Evolutionary conservation across 305 asterid genomes (phyloP), one percentile per base, ranked within the genome.

Genomic region (Fraxinus baroniana): DNA sequence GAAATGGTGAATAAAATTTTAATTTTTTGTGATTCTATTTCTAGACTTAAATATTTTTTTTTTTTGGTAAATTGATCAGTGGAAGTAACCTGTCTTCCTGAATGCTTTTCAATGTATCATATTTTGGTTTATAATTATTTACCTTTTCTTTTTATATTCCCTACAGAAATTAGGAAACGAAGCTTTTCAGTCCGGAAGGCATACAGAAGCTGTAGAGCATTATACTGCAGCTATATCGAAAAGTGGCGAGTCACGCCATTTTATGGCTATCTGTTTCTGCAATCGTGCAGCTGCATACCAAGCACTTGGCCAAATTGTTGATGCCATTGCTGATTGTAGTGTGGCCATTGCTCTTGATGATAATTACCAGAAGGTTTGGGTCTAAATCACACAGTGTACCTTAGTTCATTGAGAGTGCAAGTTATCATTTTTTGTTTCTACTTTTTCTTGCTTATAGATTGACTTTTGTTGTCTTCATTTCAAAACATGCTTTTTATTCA

Each of bases 281-380:
- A 97, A 94, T 81, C 98, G 98, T 82, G 99, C 99, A 39, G 99
- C 99, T 86, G 97, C 98, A 70, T 87, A 92, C 88, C 99, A 93
- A 88, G 90, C 98, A 64, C 80, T 92, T 70, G 90, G 90, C 86
- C 97, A 93, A 87, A 88, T 92, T 84, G 82, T 87, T 73, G 99
- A 97, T 87, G 98, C 98, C 89, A 92, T 97, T 86, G 93, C 97
- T 64, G 99, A 97, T 87, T 97, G 99, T 82, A 94, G 95, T 85
- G 87, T 93, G 55, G 98, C 99, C 85, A 89, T 97, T 28, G 97
- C 99, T 78, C 94, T 97, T 37, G 96, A 93, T 80, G 91, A 85
- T 83, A 89, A 91, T 80, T 94, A 97, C 86, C 28, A 79, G 75
- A 97, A 97, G 98, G 99, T 97, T 86, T 70, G 86, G 87, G 55